Base-by-base conservation (phyloP, 2,329 filamentous ascomycete genomes). In the Lizonia empirigonia region DNA sequence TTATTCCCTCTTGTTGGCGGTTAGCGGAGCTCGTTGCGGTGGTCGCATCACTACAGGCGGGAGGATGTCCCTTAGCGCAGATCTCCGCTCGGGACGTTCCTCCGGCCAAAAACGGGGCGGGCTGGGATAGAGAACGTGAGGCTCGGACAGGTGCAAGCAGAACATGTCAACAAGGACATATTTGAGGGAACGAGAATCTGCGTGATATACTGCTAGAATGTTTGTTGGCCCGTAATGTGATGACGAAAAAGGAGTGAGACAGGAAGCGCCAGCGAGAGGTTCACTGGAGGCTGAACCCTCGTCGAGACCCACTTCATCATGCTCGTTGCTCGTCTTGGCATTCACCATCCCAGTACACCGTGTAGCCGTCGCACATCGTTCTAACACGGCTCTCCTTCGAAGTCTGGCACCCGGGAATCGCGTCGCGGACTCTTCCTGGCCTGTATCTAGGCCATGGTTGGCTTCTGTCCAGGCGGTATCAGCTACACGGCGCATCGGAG, bases 381-480 rank as follows among this genome's bases (percentile, higher is more conserved):
- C 49, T 34, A 22, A 23, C 38, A 29, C 42, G 20, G 32, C 49
- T 23, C 22, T 27, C 24, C 5, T 35, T 29, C 15, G 15, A 27
- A 12, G 32, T 19, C 26, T 7, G 34, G 20, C 32, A 18, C 32
- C 19, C 22, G 23, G 38, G 13, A 44, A 42, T 42, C 42, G 49
- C 49, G 49, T 47, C 33, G 49, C 49, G 42, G 19, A 52, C 33
- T 29, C 30, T 9, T 42, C 26, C 49, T 41, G 42, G 49, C 49
- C 50, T 40, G 44, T 29, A 29, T 49, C 18, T 55, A 50, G 64
- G 68, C 63, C 37, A 72, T 72, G 67, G 59, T 64, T 60, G 44
- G 55, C 58, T 58, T 55, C 34, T 55, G 58, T 59, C 55, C 52
- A 18, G 50, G 59, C 60, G 58, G 51, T 40, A 44, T 54, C 60